Evolutionary conservation across 106 monocot species (phyloP).

Genomic region (Dioscorea alata): DNA sequence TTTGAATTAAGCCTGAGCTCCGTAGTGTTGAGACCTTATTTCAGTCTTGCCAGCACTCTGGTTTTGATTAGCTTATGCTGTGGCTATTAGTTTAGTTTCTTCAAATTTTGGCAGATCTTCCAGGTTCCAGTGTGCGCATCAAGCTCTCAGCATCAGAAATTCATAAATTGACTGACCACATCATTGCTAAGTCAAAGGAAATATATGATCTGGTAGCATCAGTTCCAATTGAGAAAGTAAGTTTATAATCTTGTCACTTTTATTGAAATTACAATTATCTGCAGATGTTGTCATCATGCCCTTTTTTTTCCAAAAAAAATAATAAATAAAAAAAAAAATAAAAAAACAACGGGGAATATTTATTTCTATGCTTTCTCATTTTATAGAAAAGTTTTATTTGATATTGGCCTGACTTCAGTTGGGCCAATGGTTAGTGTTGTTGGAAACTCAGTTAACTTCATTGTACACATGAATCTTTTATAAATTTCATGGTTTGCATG

Average conservation of each 20-base stretch:
- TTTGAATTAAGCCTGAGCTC: background rate
- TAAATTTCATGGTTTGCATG: too few species aligned
- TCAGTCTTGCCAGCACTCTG: background rate
- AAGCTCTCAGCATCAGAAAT: conserved; percentile 79
- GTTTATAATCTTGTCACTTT: background rate
- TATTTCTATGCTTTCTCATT: background rate
- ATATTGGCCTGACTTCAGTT: background rate
- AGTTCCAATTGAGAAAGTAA: conserved; percentile 68
- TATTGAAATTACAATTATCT: background rate
- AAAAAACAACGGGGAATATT: background rate
- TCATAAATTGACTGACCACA: conserved; percentile 45
- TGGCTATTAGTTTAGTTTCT: background rate
- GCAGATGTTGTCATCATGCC: background rate
- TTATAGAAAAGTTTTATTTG: too few species aligned
- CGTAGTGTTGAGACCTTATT: background rate
- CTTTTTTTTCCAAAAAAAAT: too few species aligned
- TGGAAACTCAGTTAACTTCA: too few species aligned
- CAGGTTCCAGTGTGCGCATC: conserved; percentile 42
- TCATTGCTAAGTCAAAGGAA: conserved; percentile 75
- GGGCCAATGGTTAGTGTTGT: background rate
- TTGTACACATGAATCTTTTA: too few species aligned
- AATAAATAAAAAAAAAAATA: too few species aligned
- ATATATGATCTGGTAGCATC: conserved; percentile 71
- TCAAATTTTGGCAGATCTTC: conserved; percentile 51
- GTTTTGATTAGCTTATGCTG: background rate